Evolutionary conservation across 2,329 filamentous ascomycete genomes (phyloP).

Genomic region (Fusarium kyushuense): DNA sequence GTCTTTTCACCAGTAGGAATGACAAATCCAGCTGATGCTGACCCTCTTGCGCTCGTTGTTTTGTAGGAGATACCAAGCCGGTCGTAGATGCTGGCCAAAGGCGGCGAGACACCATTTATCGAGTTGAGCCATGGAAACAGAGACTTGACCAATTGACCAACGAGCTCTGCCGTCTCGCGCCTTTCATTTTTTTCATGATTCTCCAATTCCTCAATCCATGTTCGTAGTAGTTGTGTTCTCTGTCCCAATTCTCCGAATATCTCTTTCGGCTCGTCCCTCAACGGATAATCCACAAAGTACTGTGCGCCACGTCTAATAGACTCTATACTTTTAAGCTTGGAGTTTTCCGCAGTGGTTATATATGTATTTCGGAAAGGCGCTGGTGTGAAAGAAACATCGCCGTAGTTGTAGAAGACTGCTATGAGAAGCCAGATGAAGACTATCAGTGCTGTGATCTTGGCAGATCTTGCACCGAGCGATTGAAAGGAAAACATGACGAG

Average conservation of each 20-base stretch:
- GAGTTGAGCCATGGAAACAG: constrained; percentile 48
- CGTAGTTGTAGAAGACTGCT: constrained; percentile 12
- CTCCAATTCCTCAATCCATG: constrained; percentile 38
- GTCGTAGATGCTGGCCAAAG: constrained; percentile 21
- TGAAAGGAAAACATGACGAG: constrained; percentile 29
- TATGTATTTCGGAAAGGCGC: neutral
- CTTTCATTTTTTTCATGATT: neutral
- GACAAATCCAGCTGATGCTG: constrained; percentile 50
- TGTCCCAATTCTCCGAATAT: constrained; percentile 52
- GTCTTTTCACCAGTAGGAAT: constrained; percentile 51
- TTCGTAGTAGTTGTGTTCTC: constrained; percentile 37
- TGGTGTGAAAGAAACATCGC: neutral
- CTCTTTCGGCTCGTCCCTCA: constrained; percentile 48
- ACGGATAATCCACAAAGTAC: constrained; percentile 48
- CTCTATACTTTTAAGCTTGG: neutral
- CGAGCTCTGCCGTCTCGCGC: constrained; percentile 10
- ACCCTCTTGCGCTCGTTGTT: constrained; percentile 15
- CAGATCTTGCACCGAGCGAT: constrained; percentile 11
- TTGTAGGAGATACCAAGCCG: constrained; percentile 24
- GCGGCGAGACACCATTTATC: constrained; percentile 20
- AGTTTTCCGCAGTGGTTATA: neutral
- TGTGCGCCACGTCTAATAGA: constrained; percentile 28
- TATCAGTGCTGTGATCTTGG: constrained; percentile 23
- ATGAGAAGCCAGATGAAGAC: constrained; percentile 32
- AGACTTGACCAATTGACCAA: constrained; percentile 4